These are phyloP conservation scores for Picochlorum sp. DNA, from an alignment of 139 green algal genomes.

Conservation along the genomic window DNA sequence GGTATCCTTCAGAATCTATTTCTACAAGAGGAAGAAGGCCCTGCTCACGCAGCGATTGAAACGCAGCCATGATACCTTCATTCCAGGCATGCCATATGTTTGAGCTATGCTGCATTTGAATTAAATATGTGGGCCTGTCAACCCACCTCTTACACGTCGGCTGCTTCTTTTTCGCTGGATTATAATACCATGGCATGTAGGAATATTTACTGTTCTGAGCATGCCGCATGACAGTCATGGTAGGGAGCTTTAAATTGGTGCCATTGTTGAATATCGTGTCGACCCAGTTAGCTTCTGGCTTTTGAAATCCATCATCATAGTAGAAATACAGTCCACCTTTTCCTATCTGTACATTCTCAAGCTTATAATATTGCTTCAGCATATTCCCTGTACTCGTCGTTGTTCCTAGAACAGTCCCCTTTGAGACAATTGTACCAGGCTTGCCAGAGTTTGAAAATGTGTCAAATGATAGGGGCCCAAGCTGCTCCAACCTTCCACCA, in stretches of 20 bases:
- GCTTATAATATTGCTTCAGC: constrained; percentile 6
- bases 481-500: neutral
- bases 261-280: constrained; percentile 4
- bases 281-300: neutral
- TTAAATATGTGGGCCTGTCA: constrained; percentile 21
- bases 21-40: constrained; percentile 29
- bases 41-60: constrained; percentile 31
- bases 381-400: constrained; percentile 1
- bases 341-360: constrained; percentile 2
- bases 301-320: neutral
- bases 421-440: neutral
- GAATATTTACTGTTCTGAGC: neutral
- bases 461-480: neutral
- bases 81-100: constrained; percentile 36
- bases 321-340: neutral
- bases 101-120: constrained; percentile 23
- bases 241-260: neutral
- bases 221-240: neutral
- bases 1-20: constrained; percentile 19
- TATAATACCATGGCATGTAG: neutral
- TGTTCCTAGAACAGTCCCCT: constrained; percentile 3
- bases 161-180: neutral
- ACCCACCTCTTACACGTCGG: constrained; percentile 19
- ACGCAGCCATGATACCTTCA: constrained; percentile 27
- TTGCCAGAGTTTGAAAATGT: neutral